Evolutionary conservation across 495 filamentous ascomycete genomes (phyloP).

Genomic region (Aspergillus cavernicola): DNA sequence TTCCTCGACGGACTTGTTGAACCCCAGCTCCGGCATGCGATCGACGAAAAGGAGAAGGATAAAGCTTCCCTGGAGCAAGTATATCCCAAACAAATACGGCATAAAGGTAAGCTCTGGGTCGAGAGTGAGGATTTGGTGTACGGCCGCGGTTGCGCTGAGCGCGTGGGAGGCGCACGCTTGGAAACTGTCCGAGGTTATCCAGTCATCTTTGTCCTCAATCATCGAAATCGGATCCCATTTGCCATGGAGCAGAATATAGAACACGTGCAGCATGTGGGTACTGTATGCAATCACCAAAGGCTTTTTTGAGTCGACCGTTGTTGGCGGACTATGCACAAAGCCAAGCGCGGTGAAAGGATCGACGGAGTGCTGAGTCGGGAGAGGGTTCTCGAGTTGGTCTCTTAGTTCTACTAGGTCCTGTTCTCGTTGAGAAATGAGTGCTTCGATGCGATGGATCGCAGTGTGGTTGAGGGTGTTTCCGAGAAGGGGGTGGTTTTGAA

Average conservation of each 20-base stretch:
- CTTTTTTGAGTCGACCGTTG: not conserved
- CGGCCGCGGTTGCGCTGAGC: conserved; percentile 6
- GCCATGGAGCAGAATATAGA: conserved; percentile 8
- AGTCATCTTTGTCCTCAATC: conserved; percentile 13
- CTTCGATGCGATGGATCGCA: conserved; percentile 4
- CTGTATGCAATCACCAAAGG: conserved; percentile 10
- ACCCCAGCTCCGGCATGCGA: conserved; percentile 10
- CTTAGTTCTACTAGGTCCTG: conserved; percentile 4
- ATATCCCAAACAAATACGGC: conserved; percentile 12
- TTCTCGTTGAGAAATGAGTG: conserved; percentile 7
- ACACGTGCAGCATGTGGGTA: conserved; percentile 10
- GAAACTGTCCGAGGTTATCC: conserved; percentile 12
- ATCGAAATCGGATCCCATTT: conserved; percentile 12
- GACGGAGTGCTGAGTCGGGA: not conserved
- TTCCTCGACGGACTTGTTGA: conserved; percentile 12
- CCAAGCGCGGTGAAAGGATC: not conserved
- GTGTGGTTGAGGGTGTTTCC: not conserved
- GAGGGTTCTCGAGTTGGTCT: conserved; percentile 1
- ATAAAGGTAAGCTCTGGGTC: conserved; percentile 12
- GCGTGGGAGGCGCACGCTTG: conserved; percentile 8
- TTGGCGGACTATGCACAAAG: not conserved
- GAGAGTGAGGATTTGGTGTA: conserved; percentile 8
- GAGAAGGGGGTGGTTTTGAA: conserved; percentile 5
- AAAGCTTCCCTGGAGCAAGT: conserved; percentile 10
- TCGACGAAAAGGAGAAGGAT: conserved; percentile 9